These are phyloP conservation scores for Bathelium albidoporum DNA, from an alignment of 495 filamentous ascomycete genomes.

Conservation along the genomic window DNA sequence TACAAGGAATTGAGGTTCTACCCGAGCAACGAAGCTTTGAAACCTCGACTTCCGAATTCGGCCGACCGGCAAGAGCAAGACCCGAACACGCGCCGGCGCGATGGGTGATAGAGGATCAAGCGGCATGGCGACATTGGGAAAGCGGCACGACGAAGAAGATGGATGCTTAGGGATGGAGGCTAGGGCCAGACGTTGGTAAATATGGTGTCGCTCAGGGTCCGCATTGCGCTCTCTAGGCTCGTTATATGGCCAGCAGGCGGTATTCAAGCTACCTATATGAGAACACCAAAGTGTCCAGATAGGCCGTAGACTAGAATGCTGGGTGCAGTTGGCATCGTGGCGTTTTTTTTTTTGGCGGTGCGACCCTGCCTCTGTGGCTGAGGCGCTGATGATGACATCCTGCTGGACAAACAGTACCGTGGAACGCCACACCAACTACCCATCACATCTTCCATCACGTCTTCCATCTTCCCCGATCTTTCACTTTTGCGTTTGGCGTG, in stretches of 20 bases:
- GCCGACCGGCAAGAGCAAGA: constrained; percentile 74
- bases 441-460: too few relatives aligned
- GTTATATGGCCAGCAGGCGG: neutral
- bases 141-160: neutral
- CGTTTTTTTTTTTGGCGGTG: neutral
- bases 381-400: neutral
- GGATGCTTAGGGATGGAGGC: neutral
- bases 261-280: neutral
- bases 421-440: neutral
- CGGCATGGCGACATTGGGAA: constrained; percentile 4
- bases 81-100: constrained; percentile 79
- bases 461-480: neutral
- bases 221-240: neutral
- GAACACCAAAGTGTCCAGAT: neutral
- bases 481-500: neutral
- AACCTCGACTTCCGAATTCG: constrained; percentile 76
- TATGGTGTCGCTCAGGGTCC: neutral
- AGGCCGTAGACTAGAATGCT: neutral
- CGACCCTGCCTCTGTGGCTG: neutral
- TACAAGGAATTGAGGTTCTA: constrained; percentile 75
- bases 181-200: neutral
- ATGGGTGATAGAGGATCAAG: constrained; percentile 52
- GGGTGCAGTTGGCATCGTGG: neutral
- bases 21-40: constrained; percentile 60
- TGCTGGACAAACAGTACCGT: neutral